Conservation (phyloP, 2,329 filamentous ascomycete genomes). For the Stemphylium vesicarium region DNA sequence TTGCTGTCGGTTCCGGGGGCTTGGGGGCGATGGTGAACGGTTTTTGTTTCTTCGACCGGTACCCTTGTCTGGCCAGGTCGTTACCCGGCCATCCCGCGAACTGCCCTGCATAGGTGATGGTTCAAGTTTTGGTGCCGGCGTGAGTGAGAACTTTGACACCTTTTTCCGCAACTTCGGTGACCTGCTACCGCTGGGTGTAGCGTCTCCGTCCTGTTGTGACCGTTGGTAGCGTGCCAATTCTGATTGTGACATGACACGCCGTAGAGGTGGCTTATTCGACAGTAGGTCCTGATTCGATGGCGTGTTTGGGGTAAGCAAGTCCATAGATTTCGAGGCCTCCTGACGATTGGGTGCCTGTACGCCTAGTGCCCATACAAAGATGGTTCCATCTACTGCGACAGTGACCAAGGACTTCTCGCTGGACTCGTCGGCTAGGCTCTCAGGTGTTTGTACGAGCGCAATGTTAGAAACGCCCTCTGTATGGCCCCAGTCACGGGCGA, state of each 20-base stretch:
- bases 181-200: constrained; percentile 50
- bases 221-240: constrained; percentile 81
- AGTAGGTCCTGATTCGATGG: constrained; percentile 43
- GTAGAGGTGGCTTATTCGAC: constrained; percentile 70
- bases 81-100: constrained; percentile 27
- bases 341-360: constrained; percentile 37
- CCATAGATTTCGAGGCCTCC: constrained; percentile 46
- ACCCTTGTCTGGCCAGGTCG: constrained; percentile 24
- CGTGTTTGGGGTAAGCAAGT: constrained; percentile 42
- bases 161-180: constrained; percentile 62
- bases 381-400: constrained; percentile 58
- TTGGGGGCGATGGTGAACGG: constrained; percentile 53
- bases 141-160: constrained; percentile 60
- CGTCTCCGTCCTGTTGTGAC: constrained; percentile 50
- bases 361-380: constrained; percentile 55
- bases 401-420: constrained; percentile 57
- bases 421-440: constrained; percentile 55
- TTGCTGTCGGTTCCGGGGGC: constrained; percentile 45
- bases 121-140: constrained; percentile 54
- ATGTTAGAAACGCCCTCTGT: constrained; percentile 92
- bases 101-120: constrained; percentile 44
- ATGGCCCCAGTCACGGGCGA: constrained; percentile 93
- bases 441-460: constrained; percentile 59
- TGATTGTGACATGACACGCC: constrained; percentile 84
- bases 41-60: constrained; percentile 40